A percentile compares a stretch with the other conserved stretches of the same genome.
Evolutionary conservation across 768 basidiomycete genomes (phyloP).

Genomic region (Suillus clintonianus): DNA sequence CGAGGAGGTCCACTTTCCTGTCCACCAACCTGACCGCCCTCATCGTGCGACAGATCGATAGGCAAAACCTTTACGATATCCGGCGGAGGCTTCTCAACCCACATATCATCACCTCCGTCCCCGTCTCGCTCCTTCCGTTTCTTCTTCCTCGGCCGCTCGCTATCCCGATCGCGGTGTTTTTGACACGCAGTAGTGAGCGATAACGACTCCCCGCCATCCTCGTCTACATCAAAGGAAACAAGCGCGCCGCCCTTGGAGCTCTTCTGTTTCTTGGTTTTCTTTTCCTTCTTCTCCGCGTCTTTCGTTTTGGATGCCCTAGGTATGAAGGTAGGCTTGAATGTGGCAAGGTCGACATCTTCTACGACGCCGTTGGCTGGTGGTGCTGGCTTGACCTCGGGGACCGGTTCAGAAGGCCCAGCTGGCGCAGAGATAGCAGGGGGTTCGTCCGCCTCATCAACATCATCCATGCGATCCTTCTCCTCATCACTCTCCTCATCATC

Average conservation of each 20-base stretch:
- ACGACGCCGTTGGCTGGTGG: background rate
- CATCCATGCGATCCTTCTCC: constrained; percentile 42
- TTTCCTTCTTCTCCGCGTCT: constrained; percentile 49
- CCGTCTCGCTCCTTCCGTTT: constrained; percentile 42
- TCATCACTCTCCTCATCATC: constrained; percentile 87
- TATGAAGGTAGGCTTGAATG: constrained; percentile 89
- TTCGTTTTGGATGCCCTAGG: constrained; percentile 45
- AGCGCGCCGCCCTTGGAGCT: constrained; percentile 43
- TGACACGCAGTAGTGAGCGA: constrained; percentile 27
- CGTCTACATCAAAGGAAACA: constrained; percentile 80
- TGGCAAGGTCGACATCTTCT: constrained; percentile 53
- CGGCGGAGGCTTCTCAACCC: constrained; percentile 66
- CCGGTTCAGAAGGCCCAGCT: constrained; percentile 11
- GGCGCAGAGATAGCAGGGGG: constrained; percentile 11
- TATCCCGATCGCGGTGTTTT: constrained; percentile 37
- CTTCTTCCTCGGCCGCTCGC: constrained; percentile 41
- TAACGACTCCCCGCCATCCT: constrained; percentile 47
- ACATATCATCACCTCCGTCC: constrained; percentile 58
- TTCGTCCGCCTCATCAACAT: constrained; percentile 8
- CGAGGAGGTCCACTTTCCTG: constrained; percentile 26
- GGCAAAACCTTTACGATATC: constrained; percentile 45
- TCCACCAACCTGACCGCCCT: constrained; percentile 6
- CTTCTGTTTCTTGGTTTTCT: constrained; percentile 49
- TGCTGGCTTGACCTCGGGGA: background rate
- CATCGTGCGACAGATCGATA: constrained; percentile 15